These are phyloP conservation scores for Colletotrichum lini DNA, from an alignment of 2,329 filamentous ascomycete species.

Conservation along the genomic window DNA sequence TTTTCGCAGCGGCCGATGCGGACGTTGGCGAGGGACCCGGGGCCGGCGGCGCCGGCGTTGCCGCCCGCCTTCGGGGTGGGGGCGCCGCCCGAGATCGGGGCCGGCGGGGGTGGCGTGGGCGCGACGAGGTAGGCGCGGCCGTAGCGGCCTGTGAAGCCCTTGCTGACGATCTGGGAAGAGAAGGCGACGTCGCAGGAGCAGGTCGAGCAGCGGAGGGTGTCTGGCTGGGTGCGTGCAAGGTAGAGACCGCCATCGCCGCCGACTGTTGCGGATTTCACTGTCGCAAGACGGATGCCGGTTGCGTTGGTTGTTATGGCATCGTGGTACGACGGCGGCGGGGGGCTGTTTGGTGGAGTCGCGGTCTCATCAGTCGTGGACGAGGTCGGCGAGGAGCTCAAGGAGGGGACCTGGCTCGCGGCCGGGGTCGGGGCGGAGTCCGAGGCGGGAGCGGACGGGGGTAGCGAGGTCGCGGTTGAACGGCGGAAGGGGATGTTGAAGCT, in stretches of 20 bases:
- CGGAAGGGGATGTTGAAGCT: constrained; percentile 64
- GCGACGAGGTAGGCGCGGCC: constrained; percentile 75
- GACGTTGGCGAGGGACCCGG: constrained; percentile 65
- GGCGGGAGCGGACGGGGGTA: constrained; percentile 40
- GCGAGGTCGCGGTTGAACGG: constrained; percentile 51
- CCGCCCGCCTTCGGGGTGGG: constrained; percentile 62
- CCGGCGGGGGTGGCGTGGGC: constrained; percentile 48
- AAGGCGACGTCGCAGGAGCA: constrained; percentile 75
- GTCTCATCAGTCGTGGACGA: constrained; percentile 51
- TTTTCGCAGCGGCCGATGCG: constrained; percentile 68
- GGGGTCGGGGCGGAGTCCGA: constrained; percentile 43
- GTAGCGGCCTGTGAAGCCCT: constrained; percentile 76
- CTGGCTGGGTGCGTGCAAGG: constrained; percentile 62
- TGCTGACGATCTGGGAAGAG: constrained; percentile 72
- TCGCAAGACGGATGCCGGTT: background rate
- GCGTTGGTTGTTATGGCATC: constrained; percentile 22
- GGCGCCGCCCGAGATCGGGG: constrained; percentile 52
- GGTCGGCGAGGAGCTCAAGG: constrained; percentile 54
- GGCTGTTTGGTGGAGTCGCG: constrained; percentile 45
- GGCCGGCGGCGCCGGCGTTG: constrained; percentile 43
- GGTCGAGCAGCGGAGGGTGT: constrained; percentile 70
- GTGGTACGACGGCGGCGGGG: constrained; percentile 46
- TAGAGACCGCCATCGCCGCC: background rate
- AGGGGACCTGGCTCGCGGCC: constrained; percentile 48
- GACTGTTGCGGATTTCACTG: constrained; percentile 3